A percentile compares a stretch with the other conserved stretches of the same genome.
These are phyloP conservation scores for Pyrenopolyporus hunteri DNA, from an alignment of 495 filamentous ascomycete species.

Conservation along the genomic window DNA sequence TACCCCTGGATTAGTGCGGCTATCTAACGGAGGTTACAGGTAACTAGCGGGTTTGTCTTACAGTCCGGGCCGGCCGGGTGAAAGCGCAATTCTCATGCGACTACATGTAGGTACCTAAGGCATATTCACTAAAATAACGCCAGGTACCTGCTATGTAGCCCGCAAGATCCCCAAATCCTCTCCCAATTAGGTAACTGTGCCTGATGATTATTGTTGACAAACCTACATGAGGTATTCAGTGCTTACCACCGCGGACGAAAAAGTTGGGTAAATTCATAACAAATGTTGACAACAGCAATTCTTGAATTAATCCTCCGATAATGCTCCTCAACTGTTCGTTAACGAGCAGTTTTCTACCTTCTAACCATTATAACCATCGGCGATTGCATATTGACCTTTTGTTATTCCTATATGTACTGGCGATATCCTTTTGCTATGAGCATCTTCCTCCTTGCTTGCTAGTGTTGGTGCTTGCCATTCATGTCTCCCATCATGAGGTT, in stretches of 20 bases:
- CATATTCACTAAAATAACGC: not conserved
- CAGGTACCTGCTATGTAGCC: not conserved
- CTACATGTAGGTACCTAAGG: not conserved
- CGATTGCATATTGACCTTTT: conserved; percentile 15
- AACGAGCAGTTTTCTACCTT: conserved; percentile 2
- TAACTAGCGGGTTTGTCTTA: not conserved
- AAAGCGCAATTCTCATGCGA: too few species aligned
- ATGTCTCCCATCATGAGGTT: conserved; percentile 17
- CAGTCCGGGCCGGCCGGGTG: not conserved
- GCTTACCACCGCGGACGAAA: conserved; percentile 5
- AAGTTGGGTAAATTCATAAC: not conserved
- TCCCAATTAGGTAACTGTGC: conserved; percentile 24
- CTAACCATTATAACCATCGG: conserved; percentile 10
- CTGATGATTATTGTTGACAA: conserved; percentile 24
- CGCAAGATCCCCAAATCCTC: not conserved
- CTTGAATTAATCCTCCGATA: conserved; percentile 26
- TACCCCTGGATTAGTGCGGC: conserved; percentile 23
- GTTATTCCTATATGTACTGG: conserved; percentile 33
- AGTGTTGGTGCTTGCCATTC: not conserved
- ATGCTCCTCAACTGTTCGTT: conserved; percentile 21
- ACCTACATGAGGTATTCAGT: not conserved
- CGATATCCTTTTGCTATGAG: not conserved
- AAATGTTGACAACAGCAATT: conserved; percentile 9
- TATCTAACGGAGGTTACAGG: conserved; percentile 4
- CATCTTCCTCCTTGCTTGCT: not conserved